Evolutionary conservation across 2,329 filamentous ascomycete species (phyloP), one percentile per base, ranked within the genome.

Genomic region (Aspergillus aculeatus): DNA sequence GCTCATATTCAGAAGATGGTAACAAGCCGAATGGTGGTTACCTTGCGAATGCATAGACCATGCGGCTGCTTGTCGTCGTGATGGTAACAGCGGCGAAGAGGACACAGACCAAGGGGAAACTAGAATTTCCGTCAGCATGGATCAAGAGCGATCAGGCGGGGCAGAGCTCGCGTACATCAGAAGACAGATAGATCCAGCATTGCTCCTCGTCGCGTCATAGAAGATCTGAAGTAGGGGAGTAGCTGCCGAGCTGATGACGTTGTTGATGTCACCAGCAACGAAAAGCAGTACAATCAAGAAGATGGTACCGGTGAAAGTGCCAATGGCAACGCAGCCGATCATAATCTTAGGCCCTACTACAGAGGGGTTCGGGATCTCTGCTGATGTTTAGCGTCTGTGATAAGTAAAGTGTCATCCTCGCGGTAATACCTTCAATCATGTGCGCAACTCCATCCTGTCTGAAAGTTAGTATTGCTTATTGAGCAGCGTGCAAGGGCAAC

Each of bases 251-350:
- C 70, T 70, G 58, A 87, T 87, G 50, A 88, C 83, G 0, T 75
- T 71, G 23, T 84, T 74, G 50, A 86, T 79, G 61, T 88, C 81
- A 2, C 82, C 82, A 29, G 86, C 79, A 52, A 88, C 86, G 55
- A 90, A 89, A 0, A 90, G 81, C 1, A 90, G 76, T 38, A 86
- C 82, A 49, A 83, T 79, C 23, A 89, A 75, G 69, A 89, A 89
- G 54, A 88, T 74, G 57, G 84, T 84, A 1, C 87, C 87, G 0
- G 86, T 88, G 2, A 82, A 75, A 23, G 84, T 84, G 11, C 86
- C 86, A 51, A 89, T 89, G 6, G 75, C 76, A 32, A 89, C 85
- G 62, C 85, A 88, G 57, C 81, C 82, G 12, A 89, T 80, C 86
- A 89, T 88, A 59, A 89, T 87, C 63, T 82, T 83, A 5, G 87